Conservation (phyloP, 2,329 filamentous ascomycete genomes). For the Curvularia lunata region DNA sequence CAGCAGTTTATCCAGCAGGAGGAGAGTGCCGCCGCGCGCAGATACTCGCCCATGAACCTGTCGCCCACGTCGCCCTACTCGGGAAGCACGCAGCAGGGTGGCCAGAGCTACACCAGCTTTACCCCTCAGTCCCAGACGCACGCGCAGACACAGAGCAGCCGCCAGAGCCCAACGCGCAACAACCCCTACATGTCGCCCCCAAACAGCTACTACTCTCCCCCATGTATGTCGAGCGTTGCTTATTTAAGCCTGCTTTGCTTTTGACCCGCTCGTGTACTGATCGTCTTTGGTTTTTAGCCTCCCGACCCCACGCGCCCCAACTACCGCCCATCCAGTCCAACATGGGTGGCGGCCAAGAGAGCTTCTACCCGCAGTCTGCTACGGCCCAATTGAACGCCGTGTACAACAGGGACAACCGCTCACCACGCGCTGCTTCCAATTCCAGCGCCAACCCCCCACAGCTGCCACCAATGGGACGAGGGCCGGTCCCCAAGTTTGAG, state of each 20-base stretch:
- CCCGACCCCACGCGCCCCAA: constrained; percentile 66
- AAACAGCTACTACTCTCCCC: constrained; percentile 65
- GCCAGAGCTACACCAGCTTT: constrained; percentile 51
- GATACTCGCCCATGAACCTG: constrained; percentile 96
- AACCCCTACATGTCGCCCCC: constrained; percentile 64
- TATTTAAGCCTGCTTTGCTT: constrained; percentile 9
- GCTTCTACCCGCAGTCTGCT: constrained; percentile 73
- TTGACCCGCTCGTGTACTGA: constrained; percentile 30
- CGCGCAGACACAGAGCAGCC: constrained; percentile 55
- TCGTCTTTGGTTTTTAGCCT: constrained; percentile 41
- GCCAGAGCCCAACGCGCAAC: constrained; percentile 80
- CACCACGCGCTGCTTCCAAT: constrained; percentile 52
- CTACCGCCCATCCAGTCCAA: constrained; percentile 78
- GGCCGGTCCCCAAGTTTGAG: constrained; percentile 85
- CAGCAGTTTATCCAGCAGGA: constrained; percentile 75
- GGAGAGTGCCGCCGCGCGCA: constrained; percentile 81
- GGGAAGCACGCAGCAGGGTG: constrained; percentile 62
- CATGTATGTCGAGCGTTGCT: constrained; percentile 52
- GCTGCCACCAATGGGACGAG: constrained; percentile 56
- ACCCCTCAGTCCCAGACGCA: constrained; percentile 48
- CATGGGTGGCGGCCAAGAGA: constrained; percentile 63
- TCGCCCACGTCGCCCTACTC: constrained; percentile 82
- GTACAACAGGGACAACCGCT: constrained; percentile 61
- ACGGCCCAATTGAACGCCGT: constrained; percentile 74
- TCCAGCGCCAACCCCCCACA: constrained; percentile 56